A percentile compares a stretch with the other conserved stretches of the same genome.
Conservation (phyloP, 2,329 filamentous ascomycete genomes). For the Hypoxylon sp. region DNA sequence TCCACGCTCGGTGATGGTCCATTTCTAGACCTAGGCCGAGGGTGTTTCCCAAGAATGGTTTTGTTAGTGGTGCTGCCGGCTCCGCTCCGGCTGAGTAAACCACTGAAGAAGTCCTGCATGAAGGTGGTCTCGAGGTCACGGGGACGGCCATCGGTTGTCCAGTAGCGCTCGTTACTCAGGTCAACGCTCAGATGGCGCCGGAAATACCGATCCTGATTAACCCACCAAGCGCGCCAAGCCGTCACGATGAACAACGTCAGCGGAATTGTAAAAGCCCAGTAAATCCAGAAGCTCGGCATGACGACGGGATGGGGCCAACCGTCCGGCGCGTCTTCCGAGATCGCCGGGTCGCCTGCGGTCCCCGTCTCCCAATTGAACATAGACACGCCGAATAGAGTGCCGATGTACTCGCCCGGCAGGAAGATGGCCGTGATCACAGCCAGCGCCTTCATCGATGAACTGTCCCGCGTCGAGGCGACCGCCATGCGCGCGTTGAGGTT, state of each 20-base stretch:
- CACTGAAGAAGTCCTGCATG: slow-evolving; percentile 60
- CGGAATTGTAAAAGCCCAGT: slow-evolving; percentile 62
- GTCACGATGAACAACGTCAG: slow-evolving; percentile 61
- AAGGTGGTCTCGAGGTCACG: slow-evolving; percentile 61
- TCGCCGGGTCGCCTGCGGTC: slow-evolving; percentile 51
- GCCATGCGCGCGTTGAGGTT: slow-evolving; percentile 70
- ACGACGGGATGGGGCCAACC: slow-evolving; percentile 54
- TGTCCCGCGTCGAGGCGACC: slow-evolving; percentile 81
- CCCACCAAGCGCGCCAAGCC: slow-evolving; percentile 64
- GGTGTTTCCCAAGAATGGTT: slow-evolving; percentile 47
- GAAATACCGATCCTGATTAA: slow-evolving; percentile 63
- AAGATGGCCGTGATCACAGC: slow-evolving; percentile 65
- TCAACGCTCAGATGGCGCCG: slow-evolving; percentile 62
- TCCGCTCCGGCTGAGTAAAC: slow-evolving; percentile 48
- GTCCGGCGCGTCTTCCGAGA: slow-evolving; percentile 52
- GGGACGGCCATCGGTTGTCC: slow-evolving; percentile 62
- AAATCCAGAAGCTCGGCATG: slow-evolving; percentile 62
- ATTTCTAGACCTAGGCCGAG: slow-evolving; percentile 11
- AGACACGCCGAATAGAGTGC: slow-evolving; percentile 63
- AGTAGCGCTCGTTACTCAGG: slow-evolving; percentile 64
- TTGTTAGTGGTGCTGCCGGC: slow-evolving; percentile 46
- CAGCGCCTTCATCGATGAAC: slow-evolving; percentile 64
- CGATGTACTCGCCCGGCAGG: slow-evolving; percentile 63
- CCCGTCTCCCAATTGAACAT: slow-evolving; percentile 62
- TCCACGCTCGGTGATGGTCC: slow-evolving; percentile 11